Evolutionary conservation across 495 filamentous ascomycete species (phyloP).

Genomic region (Hypoxylon lienhwacheense): DNA sequence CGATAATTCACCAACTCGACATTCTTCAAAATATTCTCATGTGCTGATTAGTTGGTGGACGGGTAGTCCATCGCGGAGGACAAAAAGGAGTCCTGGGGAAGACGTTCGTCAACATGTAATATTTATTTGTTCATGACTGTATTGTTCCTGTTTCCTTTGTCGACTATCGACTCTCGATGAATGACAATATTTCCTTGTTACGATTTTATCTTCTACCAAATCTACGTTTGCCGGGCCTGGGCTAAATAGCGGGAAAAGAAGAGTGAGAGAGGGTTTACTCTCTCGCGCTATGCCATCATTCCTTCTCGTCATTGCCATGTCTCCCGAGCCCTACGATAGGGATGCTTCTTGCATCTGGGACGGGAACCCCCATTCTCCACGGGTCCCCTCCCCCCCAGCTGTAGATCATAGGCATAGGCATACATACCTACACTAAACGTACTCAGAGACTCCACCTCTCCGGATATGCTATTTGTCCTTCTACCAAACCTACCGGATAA

Average conservation of each 20-base stretch:
- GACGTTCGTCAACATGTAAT: slow-evolving; percentile 55
- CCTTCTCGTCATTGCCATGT: not conserved
- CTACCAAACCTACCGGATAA: slow-evolving; percentile 9
- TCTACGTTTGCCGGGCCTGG: slow-evolving; percentile 1
- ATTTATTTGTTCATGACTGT: slow-evolving; percentile 46
- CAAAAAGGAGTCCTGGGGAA: slow-evolving; percentile 33
- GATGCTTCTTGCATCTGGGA: not conserved
- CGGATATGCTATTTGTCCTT: not conserved
- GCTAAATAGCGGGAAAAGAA: too few relatives aligned
- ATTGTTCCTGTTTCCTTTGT: slow-evolving; percentile 43
- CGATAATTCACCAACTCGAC: slow-evolving; percentile 31
- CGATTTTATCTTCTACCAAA: slow-evolving; percentile 24
- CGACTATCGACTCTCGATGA: slow-evolving; percentile 36
- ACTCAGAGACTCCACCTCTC: too few relatives aligned
- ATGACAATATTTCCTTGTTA: slow-evolving; percentile 38
- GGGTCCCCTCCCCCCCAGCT: slow-evolving; percentile 8
- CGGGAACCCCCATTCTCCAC: slow-evolving; percentile 2
- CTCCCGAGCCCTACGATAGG: not conserved
- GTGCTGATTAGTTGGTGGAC: slow-evolving; percentile 21
- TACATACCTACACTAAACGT: too few relatives aligned
- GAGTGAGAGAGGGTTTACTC: too few relatives aligned
- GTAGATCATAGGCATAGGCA: slow-evolving; percentile 18
- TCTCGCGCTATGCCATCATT: too few relatives aligned
- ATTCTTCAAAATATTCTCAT: slow-evolving; percentile 27
- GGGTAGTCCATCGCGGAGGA: slow-evolving; percentile 8